Base-by-base conservation (phyloP, 2,329 filamentous ascomycete genomes). In the Annulohypoxylon truncatum region DNA sequence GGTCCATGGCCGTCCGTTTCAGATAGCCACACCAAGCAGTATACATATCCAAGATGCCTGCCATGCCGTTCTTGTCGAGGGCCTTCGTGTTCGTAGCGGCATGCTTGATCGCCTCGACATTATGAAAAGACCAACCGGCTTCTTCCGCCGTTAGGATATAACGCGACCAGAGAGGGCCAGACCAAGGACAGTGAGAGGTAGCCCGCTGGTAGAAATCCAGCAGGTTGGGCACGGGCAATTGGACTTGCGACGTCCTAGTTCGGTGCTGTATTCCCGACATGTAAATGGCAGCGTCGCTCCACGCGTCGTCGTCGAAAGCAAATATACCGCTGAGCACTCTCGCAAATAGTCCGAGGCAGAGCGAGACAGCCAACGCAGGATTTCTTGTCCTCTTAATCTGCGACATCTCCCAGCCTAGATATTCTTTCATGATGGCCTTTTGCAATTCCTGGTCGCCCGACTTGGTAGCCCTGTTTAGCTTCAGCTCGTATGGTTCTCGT, bases 1-100 rank as follows among this genome's bases (percentile, higher is more conserved):
- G 84, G 60, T 89, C 84, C 82, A 97, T 94, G 15, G 95, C 93
- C 51, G 90, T 90, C 22, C 96, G 91, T 71, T 95, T 93, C 18
- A 99, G 85, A 72, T 95, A 98, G 52, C 93, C 94, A 75, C 95
- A 97, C 96, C 96, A 99, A 0, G 94, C 91, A 56, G 93, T 89
- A 75, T 97, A 94, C 75, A 98, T 93, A 73, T 97, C 93, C 64
- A 98, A 87, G 29, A 97, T 89, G 70, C 94, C 92, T 52, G 93
- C 89, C 85, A 97, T 91, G 22, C 94, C 94, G 66, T 93, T 90
- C 68, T 92, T 90, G 76, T 97, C 94, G 4, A 98, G 84, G 42
- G 96, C 84, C 7, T 93, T 90, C 22, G 93, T 93, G 74, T 90
- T 93, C 0, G 94, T 98, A 5, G 96, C 96, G 44, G 90, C 90